phyloP scores from a whole-genome alignment of 176 grass and related monocot genomes.

The Oryza meridionalis region DNA sequence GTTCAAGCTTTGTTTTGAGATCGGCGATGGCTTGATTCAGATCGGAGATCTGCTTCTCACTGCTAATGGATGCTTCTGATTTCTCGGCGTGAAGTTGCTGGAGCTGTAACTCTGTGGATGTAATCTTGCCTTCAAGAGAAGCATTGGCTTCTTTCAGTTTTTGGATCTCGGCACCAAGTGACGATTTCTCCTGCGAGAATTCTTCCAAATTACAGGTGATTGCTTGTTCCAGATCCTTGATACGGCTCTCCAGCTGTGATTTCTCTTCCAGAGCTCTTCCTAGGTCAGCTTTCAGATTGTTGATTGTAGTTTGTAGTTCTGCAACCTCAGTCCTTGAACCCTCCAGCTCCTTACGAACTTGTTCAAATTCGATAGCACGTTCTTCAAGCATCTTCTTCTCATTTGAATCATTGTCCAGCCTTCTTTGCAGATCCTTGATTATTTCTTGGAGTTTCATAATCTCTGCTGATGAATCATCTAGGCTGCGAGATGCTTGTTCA shows the following conservation, averaged over 20 bases:
- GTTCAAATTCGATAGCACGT: slow-evolving; percentile 51
- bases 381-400: slow-evolving; percentile 67
- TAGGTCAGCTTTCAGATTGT: slow-evolving; percentile 56
- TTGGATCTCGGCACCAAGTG: slow-evolving; percentile 45
- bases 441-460: slow-evolving; percentile 50
- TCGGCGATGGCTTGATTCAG: slow-evolving; percentile 49
- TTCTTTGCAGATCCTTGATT: slow-evolving; percentile 57
- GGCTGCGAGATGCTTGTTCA: slow-evolving; percentile 46
- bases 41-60: slow-evolving; percentile 46
- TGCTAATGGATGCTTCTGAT: slow-evolving; percentile 41
- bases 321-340: slow-evolving; percentile 31
- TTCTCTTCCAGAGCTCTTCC: slow-evolving; percentile 55
- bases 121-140: slow-evolving; percentile 46
- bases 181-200: slow-evolving; percentile 51
- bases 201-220: slow-evolving; percentile 35
- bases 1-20: slow-evolving; percentile 45
- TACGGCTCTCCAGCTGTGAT: slow-evolving; percentile 41
- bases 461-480: slow-evolving; percentile 50
- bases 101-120: slow-evolving; percentile 47
- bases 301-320: slow-evolving; percentile 49
- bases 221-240: slow-evolving; percentile 55
- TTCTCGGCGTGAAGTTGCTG: slow-evolving; percentile 43
- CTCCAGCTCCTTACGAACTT: slow-evolving; percentile 55
- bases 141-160: slow-evolving; percentile 49
- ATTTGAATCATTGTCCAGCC: slow-evolving; percentile 50